A percentile compares a stretch with the other conserved stretches of the same genome.
These are phyloP conservation scores for Cynara cardunculus DNA, from an alignment of 129 eudicot species.

Conservation along the genomic window DNA sequence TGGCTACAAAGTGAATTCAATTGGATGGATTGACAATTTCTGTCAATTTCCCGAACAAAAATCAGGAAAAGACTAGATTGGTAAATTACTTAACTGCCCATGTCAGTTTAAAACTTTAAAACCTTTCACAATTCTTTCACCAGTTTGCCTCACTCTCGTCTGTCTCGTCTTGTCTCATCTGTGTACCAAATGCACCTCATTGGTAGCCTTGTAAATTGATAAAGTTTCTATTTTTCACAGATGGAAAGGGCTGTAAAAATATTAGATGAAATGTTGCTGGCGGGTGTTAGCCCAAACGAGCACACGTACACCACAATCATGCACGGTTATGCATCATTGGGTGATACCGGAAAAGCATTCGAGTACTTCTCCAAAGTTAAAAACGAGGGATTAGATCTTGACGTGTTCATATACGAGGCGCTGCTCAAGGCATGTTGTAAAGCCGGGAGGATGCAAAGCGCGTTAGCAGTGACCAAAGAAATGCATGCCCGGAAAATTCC, in stretches of 20 bases:
- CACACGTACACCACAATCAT: constrained; percentile 86
- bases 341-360: constrained; percentile 95
- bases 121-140: no score
- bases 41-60: not conserved
- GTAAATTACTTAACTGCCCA: no score
- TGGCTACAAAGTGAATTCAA: no score
- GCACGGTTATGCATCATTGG: constrained; percentile 97
- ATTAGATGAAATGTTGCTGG: constrained; percentile 81
- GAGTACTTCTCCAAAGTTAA: constrained; percentile 76
- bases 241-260: constrained; percentile 82
- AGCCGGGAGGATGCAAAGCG: constrained; percentile 99
- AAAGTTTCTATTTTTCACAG: constrained; percentile 27
- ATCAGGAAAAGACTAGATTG: no score
- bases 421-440: constrained; percentile 96
- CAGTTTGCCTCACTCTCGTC: no score
- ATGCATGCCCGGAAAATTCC: constrained; percentile 74
- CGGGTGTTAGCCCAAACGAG: constrained; percentile 71
- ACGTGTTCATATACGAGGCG: constrained; percentile 84
- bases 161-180: not conserved
- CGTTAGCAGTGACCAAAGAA: constrained; percentile 96
- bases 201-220: not conserved
- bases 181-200: not conserved
- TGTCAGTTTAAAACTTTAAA: no score
- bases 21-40: no score
- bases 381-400: constrained; percentile 87